These are phyloP conservation scores for Malus hybrid DNA, from an alignment of 331 rosid genomes.

Conservation along the genomic window DNA sequence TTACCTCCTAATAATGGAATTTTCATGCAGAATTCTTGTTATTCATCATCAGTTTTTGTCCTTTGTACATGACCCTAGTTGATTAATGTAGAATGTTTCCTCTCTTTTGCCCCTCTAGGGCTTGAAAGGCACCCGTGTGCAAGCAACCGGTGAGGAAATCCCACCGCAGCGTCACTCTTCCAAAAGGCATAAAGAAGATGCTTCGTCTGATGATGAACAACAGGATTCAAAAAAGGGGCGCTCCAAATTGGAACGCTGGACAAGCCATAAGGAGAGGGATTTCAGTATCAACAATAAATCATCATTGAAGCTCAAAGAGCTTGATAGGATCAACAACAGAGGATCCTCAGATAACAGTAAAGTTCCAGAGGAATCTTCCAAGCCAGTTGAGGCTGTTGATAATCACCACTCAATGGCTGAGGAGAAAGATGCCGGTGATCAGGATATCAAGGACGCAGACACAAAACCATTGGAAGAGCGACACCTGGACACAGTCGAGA, in stretches of 20 bases:
- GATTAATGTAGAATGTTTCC: neutral
- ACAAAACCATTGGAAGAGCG: constrained; percentile 44
- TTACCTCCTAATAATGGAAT: neutral
- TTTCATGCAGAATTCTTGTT: neutral
- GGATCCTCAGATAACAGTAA: constrained; percentile 54
- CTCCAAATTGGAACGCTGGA: constrained; percentile 97
- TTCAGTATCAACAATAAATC: constrained; percentile 52
- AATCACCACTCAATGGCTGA: constrained; percentile 40
- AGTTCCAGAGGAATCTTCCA: constrained; percentile 45
- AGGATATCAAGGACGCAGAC: constrained; percentile 40
- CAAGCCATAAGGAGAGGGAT: constrained; percentile 87
- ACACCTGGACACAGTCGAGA: constrained; percentile 91
- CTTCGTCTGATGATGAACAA: constrained; percentile 73
- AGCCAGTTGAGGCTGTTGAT: constrained; percentile 38
- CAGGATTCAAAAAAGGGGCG: constrained; percentile 72
- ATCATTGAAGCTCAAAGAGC: constrained; percentile 48
- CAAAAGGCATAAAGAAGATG: constrained; percentile 51
- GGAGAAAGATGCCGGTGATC: constrained; percentile 57
- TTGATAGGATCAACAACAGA: constrained; percentile 43
- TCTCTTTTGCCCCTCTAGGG: constrained; percentile 47
- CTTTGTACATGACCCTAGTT: neutral
- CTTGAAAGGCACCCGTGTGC: constrained; percentile 50
- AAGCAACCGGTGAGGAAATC: constrained; percentile 40
- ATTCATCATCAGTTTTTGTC: neutral
- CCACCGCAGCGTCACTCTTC: constrained; percentile 40